Conservation (phyloP, 768 basidiomycete genomes). For the Pseudohyphozyma bogoriensis region DNA sequence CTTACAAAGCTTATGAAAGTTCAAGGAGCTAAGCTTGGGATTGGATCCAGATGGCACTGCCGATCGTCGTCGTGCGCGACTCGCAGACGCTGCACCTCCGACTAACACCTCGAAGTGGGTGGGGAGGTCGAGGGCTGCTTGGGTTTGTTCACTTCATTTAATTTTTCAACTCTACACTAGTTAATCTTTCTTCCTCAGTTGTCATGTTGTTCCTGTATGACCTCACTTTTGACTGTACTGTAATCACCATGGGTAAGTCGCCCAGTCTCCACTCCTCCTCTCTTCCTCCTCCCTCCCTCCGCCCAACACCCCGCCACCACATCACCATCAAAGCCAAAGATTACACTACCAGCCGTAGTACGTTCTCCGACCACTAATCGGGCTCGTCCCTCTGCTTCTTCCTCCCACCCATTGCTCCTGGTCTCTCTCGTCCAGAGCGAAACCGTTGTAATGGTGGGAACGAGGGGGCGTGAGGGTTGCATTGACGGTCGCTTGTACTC, state of each 20-base stretch:
- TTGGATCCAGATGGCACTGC: neutral
- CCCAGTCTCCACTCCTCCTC: neutral
- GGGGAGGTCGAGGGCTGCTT: slow-evolving; percentile 23
- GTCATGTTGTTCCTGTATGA: slow-evolving; percentile 19
- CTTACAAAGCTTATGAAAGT: neutral
- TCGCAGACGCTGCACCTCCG: neutral
- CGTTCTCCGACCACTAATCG: neutral
- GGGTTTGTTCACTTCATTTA: slow-evolving; percentile 6
- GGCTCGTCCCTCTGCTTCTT: neutral
- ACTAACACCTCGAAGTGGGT: slow-evolving; percentile 16
- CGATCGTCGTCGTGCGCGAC: slow-evolving; percentile 3
- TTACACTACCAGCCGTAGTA: neutral
- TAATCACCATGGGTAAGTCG: no score
- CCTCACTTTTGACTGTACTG: neutral
- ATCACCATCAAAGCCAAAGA: slow-evolving; percentile 3
- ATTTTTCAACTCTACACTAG: neutral
- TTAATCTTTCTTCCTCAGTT: neutral
- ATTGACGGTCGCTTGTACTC: neutral
- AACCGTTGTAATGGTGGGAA: no score
- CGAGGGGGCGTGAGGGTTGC: neutral
- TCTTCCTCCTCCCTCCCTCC: no score
- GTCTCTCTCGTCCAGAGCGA: neutral
- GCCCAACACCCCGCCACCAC: neutral
- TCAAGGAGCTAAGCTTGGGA: neutral
- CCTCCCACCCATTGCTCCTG: neutral